phyloP scores from a whole-genome alignment of 768 basidiomycete genomes.

The Tricholoma hemisulphureum region DNA sequence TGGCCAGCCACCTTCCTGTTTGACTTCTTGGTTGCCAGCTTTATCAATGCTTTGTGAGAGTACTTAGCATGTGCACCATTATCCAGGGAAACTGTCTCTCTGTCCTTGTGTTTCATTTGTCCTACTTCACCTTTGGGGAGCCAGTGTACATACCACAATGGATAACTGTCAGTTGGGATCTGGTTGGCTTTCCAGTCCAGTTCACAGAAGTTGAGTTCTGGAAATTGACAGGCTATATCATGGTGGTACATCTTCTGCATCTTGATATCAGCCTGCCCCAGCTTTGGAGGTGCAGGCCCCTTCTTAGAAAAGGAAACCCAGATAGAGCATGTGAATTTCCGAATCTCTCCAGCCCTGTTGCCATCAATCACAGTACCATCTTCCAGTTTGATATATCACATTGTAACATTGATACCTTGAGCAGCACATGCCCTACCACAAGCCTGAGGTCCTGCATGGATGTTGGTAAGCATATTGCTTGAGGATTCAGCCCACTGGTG shows the following conservation, averaged over 20 bases:
- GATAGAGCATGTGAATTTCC: not conserved
- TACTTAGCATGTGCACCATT: not conserved
- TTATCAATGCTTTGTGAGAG: not conserved
- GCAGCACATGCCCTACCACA: not conserved
- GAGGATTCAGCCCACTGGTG: not conserved
- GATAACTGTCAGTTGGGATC: conserved; percentile 15
- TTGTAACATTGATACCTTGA: conserved; percentile 7
- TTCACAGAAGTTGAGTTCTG: conserved; percentile 19
- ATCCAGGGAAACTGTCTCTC: not conserved
- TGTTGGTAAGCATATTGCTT: not conserved
- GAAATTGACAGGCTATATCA: conserved; percentile 14
- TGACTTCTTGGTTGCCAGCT: not conserved
- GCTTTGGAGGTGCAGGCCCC: conserved; percentile 3
- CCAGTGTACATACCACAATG: conserved; percentile 12
- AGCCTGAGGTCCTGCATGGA: not conserved
- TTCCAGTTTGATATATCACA: conserved; percentile 9
- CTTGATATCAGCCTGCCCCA: conserved; percentile 6
- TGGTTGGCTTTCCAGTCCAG: conserved; percentile 20
- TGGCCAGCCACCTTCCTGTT: not conserved
- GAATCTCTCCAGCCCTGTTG: conserved; percentile 3
- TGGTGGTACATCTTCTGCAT: conserved; percentile 3
- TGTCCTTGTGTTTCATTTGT: not conserved
- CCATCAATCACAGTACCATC: conserved; percentile 6
- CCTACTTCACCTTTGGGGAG: not conserved
- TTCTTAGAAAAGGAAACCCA: not conserved